These are phyloP conservation scores for Candida awuae DNA, from an alignment of 805 yeast species.

Conservation along the genomic window DNA sequence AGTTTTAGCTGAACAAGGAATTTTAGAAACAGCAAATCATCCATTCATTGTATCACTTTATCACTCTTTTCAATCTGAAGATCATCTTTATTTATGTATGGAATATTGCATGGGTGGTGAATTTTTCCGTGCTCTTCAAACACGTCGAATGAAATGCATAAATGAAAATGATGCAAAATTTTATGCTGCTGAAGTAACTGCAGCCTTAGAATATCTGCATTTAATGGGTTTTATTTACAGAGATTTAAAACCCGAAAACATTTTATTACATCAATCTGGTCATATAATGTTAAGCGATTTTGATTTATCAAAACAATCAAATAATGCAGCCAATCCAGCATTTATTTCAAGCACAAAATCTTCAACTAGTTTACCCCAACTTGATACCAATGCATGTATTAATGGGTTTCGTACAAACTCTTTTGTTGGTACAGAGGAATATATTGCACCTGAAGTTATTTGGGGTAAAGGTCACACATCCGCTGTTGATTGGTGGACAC, in stretches of 20 bases:
- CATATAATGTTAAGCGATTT: slow-evolving; percentile 97
- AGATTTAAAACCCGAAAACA: slow-evolving; percentile 95
- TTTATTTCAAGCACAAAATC: slow-evolving; percentile 36
- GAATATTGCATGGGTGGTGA: slow-evolving; percentile 99
- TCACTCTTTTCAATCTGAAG: slow-evolving; percentile 94
- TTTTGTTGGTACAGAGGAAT: slow-evolving; percentile 98
- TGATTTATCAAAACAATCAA: slow-evolving; percentile 86
- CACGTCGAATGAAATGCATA: slow-evolving; percentile 78
- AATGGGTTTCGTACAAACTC: slow-evolving; percentile 96
- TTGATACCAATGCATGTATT: slow-evolving; percentile 91
- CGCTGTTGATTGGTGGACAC: slow-evolving; percentile 99
- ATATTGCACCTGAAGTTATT: slow-evolving; percentile 97
- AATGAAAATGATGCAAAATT: slow-evolving; percentile 84
- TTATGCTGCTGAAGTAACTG: slow-evolving; percentile 94
- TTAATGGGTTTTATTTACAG: slow-evolving; percentile 95
- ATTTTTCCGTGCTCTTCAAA: slow-evolving; percentile 91
- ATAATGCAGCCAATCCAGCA: slow-evolving; percentile 67
- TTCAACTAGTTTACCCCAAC: slow-evolving; percentile 43
- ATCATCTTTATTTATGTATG: slow-evolving; percentile 87
- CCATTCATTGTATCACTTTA: slow-evolving; percentile 95
- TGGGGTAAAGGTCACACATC: slow-evolving; percentile 96
- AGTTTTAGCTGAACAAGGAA: slow-evolving; percentile 94
- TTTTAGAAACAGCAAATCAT: slow-evolving; percentile 88
- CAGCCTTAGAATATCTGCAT: slow-evolving; percentile 92
- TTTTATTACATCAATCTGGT: slow-evolving; percentile 89